Base-by-base conservation (phyloP, 176 grass and related monocot genomes). In the Eragrostis nindensis region DNA sequence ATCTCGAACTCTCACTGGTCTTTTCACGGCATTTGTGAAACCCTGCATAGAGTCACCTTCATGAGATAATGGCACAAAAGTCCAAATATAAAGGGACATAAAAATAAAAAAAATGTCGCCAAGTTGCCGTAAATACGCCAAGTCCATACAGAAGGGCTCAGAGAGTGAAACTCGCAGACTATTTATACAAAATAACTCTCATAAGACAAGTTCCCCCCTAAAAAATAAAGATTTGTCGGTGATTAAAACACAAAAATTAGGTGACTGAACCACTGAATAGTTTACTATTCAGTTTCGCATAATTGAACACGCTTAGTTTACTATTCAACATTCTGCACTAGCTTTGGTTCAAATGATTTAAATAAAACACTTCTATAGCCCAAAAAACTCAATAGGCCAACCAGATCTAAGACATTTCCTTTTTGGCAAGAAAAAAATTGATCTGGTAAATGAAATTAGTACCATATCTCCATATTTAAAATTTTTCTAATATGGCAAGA, bases 11-110 rank as follows among this genome's bases (percentile, higher is more conserved):
- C 70, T 98, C 3, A 93, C 88, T 11, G 92, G 90, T 88, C 92
- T 93, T 89, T 98, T 98, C 36, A 98, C 92, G 45, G 95, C 95
- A 89, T 98, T 98, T 71, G 95, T 95, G 79, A 95, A 98, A 81
- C 95, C 95, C 95, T 98, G 90, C 49, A 91, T 82, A 68, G 12
- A 89, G 69, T 27, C 8, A 53, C 49, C 50, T 61, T 69, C 29
- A 63, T 88, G 47, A 84, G 46, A 74, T 16, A 62, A 21, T 75
- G 70, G 38, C 50, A 18, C n/a, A 36, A 41, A 43, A 63, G 21
- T 5, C 22, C 78, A 77, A 77, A 11, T 85, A 44, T 76, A 54
- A 66, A 76, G 46, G 39, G 55, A 40, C 54, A 49, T 56, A 36
- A 12, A 70, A 70, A 25, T 45, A 22, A 49, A 47, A 36, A 12